Evolutionary conservation across 495 filamentous ascomycete genomes (phyloP), one percentile per base, ranked within the genome.

Genomic region (Immersiella caudata): DNA sequence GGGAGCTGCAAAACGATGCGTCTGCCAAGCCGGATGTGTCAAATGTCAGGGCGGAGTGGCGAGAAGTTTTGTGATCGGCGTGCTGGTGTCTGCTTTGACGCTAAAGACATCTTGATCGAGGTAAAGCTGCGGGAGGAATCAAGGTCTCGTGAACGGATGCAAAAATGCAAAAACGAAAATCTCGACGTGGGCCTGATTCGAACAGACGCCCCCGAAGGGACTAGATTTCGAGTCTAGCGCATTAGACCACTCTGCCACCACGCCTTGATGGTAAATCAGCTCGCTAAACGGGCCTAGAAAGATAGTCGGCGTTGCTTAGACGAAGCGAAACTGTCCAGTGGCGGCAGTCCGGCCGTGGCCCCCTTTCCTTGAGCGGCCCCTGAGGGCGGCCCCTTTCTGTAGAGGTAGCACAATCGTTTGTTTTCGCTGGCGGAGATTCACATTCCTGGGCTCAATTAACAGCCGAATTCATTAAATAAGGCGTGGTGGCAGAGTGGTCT

Each of bases 401-500:
- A n/a, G n/a, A n/a, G n/a, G n/a, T n/a, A 36, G 33, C 6, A 36
- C 33, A 36, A 36, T 36, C 33, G 6, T 12, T 36, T 36, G 6
- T 36, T 36, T 12, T 36, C 5, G 6, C 33, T 12, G 12, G 33
- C 12, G 6, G 12, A 36, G 5, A 36, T 12, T 36, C n/a, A n/a
- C n/a, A n/a, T n/a, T n/a, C n/a, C n/a, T n/a, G n/a, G n/a, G n/a
- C n/a, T n/a, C n/a, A n/a, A 18, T 6, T 46, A 46, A 2, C 40
- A 46, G 11, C 11, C 40, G 11, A 46, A 4, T 14, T 27, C 12
- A 24, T 9, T 22, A 24, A 8, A 63, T 25, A 4, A 33, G 49
- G n/a, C 62, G 49, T 64, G 24, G 49, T 56, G 52, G 61, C 24
- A 55, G 74, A 75, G 36, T 66, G n/a, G 33, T 57, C 27, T 60